A percentile compares a stretch with the other conserved stretches of the same genome.
These are phyloP conservation scores for Podaxis sp. DNA, from an alignment of 768 basidiomycete species.

Conservation along the genomic window DNA sequence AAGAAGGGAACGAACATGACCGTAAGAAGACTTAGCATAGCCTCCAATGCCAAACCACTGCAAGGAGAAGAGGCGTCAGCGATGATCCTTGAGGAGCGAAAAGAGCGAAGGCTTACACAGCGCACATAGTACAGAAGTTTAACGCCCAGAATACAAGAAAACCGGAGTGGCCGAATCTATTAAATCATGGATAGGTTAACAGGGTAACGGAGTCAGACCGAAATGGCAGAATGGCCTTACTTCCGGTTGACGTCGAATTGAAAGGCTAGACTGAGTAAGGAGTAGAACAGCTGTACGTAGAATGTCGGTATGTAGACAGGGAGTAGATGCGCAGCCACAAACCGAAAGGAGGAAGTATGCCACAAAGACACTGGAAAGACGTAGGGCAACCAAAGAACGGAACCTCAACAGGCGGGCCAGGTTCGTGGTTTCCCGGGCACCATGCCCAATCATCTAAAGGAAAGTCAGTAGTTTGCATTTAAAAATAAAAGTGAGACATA, in stretches of 20 bases:
- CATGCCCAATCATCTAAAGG: conserved; percentile 28
- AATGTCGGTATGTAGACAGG: not conserved
- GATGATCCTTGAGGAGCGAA: not conserved
- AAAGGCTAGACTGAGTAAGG: conserved; percentile 60
- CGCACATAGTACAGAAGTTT: conserved; percentile 54
- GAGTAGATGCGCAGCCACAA: not conserved
- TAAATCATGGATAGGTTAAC: not conserved
- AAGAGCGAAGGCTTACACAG: conserved; percentile 38
- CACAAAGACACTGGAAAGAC: conserved; percentile 27
- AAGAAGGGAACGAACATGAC: conserved; percentile 53
- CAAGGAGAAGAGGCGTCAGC: not conserved
- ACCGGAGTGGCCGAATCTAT: conserved; percentile 46
- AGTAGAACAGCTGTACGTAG: conserved; percentile 46
- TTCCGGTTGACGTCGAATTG: conserved; percentile 50
- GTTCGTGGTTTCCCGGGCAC: conserved; percentile 29
- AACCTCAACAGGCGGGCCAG: conserved; percentile 26
- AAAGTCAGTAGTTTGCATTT: not conserved
- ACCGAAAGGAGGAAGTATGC: conserved; percentile 40
- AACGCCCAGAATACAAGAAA: conserved; percentile 71
- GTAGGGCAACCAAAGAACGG: conserved; percentile 28
- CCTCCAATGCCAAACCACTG: conserved; percentile 62
- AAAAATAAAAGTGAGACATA: conserved; percentile 20
- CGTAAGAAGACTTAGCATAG: conserved; percentile 56
- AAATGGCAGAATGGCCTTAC: conserved; percentile 26
- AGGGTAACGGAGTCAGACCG: not conserved